These are phyloP conservation scores for Botrytis porri DNA, from an alignment of 2,329 filamentous ascomycete species.

Conservation along the genomic window DNA sequence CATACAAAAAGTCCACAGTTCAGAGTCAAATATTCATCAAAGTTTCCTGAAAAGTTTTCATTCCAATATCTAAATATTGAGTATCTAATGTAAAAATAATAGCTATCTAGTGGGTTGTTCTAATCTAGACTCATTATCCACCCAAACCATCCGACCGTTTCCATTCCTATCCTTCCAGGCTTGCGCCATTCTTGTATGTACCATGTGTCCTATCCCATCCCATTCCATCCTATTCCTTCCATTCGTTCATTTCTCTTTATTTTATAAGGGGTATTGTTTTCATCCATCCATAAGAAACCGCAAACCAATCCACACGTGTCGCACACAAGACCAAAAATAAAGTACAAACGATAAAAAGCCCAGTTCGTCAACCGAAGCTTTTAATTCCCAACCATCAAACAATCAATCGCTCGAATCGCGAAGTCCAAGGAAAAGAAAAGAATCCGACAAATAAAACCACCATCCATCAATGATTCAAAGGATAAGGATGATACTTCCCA, in stretches of 20 bases:
- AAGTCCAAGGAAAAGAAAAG: not conserved
- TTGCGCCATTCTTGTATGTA: conserved; percentile 14
- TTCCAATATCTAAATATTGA: not conserved
- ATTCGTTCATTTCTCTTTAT: not conserved
- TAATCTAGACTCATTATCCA: not conserved
- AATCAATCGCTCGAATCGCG: not conserved
- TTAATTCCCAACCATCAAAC: not conserved
- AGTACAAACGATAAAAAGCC: not conserved
- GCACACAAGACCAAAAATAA: not conserved
- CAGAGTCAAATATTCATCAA: not conserved
- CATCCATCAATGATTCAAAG: conserved; percentile 1
- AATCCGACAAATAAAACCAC: not conserved
- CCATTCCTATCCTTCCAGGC: conserved; percentile 2
- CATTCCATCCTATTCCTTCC: not conserved
- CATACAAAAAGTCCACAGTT: not conserved
- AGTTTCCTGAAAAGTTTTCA: not conserved
- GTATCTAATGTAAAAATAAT: not conserved
- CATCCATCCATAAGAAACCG: not conserved
- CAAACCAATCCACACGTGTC: not conserved
- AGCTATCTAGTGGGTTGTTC: not conserved
- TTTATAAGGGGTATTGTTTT: not conserved
- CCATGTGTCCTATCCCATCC: not conserved
- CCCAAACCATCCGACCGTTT: not conserved
- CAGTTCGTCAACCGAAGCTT: not conserved
- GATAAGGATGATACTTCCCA: conserved; percentile 33